Base-by-base conservation (phyloP, 2,329 filamentous ascomycete species). In the Colletotrichum tamarilloi region DNA sequence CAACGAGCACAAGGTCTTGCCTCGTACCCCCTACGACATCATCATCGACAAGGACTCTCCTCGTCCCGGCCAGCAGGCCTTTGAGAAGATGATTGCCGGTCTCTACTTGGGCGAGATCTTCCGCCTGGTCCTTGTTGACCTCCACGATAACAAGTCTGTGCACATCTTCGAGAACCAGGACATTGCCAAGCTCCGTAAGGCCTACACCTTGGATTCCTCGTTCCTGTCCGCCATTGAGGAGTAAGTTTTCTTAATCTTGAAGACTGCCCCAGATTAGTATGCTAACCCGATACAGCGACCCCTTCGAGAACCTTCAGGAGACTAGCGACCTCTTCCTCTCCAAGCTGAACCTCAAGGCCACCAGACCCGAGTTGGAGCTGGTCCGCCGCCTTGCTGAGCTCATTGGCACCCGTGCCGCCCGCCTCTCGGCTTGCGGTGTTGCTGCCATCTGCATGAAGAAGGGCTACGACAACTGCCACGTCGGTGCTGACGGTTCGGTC, bases 361-460 rank as follows among this genome's bases (percentile, higher is more conserved):
- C 89, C 65, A 90, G 89, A 75, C 89, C 94, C 14, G 97, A 99
- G 85, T 91, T 98, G 62, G 95, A 98, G 83, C 90, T 99, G 74
- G 91, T 95, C 82, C 94, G 96, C 76, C 93, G 94, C 74, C 91
- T 97, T 32, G 93, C 97, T 19, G 96, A 98, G 85, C 88, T 99
- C 66, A 98, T 99, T 76, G 97, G 97, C 66, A 98, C 95, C 30
- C 95, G 97, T 75, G 95, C 95, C 35, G 97, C 97, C 59, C 94
- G 97, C 75, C 90, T 99, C 66, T 98, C 95, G 19, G 92, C 96
- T 30, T 98, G 97, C 80, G 97, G 97, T 84, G 94, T 99, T 67
- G 95, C 96, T 14, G 97, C 96, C 72, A 98, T 99, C 80, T 95
- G 94, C 89, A 97, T 93, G 86, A 98, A 98, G 92, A 98, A 98